These are phyloP conservation scores for Mrakia frigida DNA, from an alignment of 768 basidiomycete species.

Conservation along the genomic window DNA sequence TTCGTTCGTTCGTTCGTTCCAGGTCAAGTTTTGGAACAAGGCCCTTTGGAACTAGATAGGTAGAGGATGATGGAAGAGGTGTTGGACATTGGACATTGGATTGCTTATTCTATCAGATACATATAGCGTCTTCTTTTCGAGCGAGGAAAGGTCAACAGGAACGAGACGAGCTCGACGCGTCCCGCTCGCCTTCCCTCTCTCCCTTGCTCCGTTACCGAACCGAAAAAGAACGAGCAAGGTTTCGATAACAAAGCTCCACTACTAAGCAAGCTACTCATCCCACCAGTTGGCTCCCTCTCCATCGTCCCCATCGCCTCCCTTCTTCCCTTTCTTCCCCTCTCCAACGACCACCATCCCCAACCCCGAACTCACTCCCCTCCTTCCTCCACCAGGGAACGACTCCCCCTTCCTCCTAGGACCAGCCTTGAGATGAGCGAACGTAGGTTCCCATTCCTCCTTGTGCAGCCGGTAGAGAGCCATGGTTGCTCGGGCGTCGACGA, in stretches of 20 bases:
- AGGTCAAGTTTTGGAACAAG: background rate
- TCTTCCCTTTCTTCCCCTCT: slow-evolving; percentile 12
- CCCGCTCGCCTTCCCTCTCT: too few species aligned
- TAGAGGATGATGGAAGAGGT: background rate
- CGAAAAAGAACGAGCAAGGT: too few species aligned
- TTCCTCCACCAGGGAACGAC: slow-evolving; percentile 53
- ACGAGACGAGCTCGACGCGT: too few species aligned
- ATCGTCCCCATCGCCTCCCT: slow-evolving; percentile 10
- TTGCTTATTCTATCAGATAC: background rate
- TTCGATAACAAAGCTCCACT: too few species aligned
- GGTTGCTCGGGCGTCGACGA: slow-evolving; percentile 86
- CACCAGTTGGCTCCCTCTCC: slow-evolving; percentile 33
- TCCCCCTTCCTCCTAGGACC: slow-evolving; percentile 31
- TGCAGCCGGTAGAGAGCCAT: slow-evolving; percentile 88
- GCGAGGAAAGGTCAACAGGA: background rate
- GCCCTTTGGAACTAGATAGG: background rate
- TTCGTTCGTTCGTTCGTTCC: background rate
- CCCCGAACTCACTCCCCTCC: slow-evolving; percentile 55
- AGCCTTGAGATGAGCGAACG: slow-evolving; percentile 40
- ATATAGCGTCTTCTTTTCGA: background rate
- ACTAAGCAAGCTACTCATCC: slow-evolving; percentile 19
- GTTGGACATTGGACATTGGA: background rate
- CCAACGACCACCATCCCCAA: slow-evolving; percentile 35
- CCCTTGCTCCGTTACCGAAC: too few species aligned
- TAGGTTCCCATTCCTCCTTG: slow-evolving; percentile 76